Evolutionary conservation across 306 rosid genomes (phyloP).

Genomic region (Trifolium repens): DNA sequence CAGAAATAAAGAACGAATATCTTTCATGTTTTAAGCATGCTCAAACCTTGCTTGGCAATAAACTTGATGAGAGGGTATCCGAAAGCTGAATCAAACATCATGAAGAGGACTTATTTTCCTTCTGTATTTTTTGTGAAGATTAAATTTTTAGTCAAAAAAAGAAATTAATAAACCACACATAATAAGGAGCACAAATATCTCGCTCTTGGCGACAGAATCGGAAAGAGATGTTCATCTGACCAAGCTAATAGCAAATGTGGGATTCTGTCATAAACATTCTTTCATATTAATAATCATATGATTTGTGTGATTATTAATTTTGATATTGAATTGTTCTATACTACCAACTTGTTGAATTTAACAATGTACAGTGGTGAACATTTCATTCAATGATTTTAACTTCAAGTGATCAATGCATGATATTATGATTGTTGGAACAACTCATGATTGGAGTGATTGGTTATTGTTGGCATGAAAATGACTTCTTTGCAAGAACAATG

Average conservation of each 20-base stretch:
- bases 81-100: conserved; percentile 53
- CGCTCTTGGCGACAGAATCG: conserved; percentile 6
- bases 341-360: neutral
- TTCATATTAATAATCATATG: conserved; percentile 5
- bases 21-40: conserved; percentile 74
- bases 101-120: conserved; percentile 32
- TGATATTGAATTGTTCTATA: conserved; percentile 19
- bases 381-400: too few relatives aligned
- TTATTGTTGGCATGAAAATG: too few relatives aligned
- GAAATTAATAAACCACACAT: conserved; percentile 33
- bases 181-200: conserved; percentile 22
- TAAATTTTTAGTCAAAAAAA: conserved; percentile 35
- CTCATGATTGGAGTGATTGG: neutral
- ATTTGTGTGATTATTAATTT: neutral
- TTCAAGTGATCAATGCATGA: too few relatives aligned
- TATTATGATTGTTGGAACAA: neutral
- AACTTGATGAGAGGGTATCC: conserved; percentile 33
- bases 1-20: conserved; percentile 68
- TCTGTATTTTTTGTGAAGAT: conserved; percentile 11
- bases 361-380: neutral
- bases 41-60: conserved; percentile 50
- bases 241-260: neutral
- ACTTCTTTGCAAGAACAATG: too few relatives aligned
- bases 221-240: conserved; percentile 9
- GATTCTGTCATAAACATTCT: neutral